Base-by-base conservation (phyloP, 129 eudicot species). In the Oenanthe sinensis region DNA sequence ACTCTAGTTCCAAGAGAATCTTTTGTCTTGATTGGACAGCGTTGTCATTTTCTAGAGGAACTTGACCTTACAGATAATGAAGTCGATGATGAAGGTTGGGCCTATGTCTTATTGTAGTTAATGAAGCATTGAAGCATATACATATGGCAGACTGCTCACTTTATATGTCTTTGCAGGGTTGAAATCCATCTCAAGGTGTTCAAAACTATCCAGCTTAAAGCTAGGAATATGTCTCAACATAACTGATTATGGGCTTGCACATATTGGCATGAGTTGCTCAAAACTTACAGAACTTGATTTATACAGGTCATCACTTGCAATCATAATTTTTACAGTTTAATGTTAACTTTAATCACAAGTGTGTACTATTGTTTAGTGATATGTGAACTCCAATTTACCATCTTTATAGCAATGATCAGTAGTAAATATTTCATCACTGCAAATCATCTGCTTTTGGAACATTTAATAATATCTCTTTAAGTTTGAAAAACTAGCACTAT, bases 61-160 rank as follows among this genome's bases (percentile, higher is more conserved):
- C 97, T 96, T 82, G 97, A 96, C 80, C 79, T 96, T 69, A 96
- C 99, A 8, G 97, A 96, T 79, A 92, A 92, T 79, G 97, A 92
- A 40, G 81, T 96, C 4, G 99, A 96, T 67, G 93, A 96, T 71
- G 96, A 90, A 87, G 99, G 99, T 96, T 78, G 16, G 72, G 26
- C 55, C 12, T 20, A 77, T 1, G 17, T 70, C 77, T 75, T 72
- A 13, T 37, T 79, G 33, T 48, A 43, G 44, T 71, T 58, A 16
- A 49, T 52, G 12, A 37, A 9, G 6, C 40, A 60, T 49, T 70
- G 52, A 13, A 17, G 73, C 42, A 14, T 6, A 70, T 60, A 6
- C 19, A 78, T 70, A 37, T 42, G 28, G 20, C 63, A 19, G 54
- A 20, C 14, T 39, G 42, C 65, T 74, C 26, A 78, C n/a, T 77